Base-by-base conservation (phyloP, 1,139 yeast genomes). In the Scheffersomyces illinoinensis region DNA sequence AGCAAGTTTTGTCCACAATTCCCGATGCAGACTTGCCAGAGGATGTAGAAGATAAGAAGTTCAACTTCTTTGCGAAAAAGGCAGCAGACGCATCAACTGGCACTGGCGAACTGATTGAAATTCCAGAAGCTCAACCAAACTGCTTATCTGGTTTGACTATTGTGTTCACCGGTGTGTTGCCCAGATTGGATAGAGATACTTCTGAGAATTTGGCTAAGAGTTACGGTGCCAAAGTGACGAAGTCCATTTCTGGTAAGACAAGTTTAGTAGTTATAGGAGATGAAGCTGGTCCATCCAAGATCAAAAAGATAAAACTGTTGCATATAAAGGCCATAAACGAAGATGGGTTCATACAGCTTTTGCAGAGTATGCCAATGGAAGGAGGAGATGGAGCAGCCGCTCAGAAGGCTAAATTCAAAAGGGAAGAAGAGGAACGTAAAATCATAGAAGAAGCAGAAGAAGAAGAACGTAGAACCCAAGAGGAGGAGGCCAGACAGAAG, bases 281-380 rank as follows among this genome's bases (percentile, higher is more conserved):
- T 56, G 98, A 95, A 65, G 99, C 99, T 1, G 99, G 99, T 0
- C 98, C 99, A 1, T 87, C 93, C n/a, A 95, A 95, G 73, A 86
- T 95, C 54, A 86, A 87, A 65, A 91, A 89, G 68, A 95, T 96
- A 66, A 88, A 85, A 66, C 84, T 86, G 57, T 77, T 88, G 63
- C 84, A 85, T 12, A 85, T 91, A 57, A 93, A 93, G 72, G 91
- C 96, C 33, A 90, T 95, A 60, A 88, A 87, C 67, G 97, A 95
- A 71, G 90, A 85, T 6, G 99, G 99, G 0, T 93, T 96, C 67
- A 75, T 91, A 53, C 85, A 88, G 65, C 78, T 95, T 62, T 81
- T 95, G 57, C 70, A 80, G 18, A 83, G 86, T 12, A 91, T 95
- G 97, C 99, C 99, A 0, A 89, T 88, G 5, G 93, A 90, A 65